Evolutionary conservation across 2,329 filamentous ascomycete genomes (phyloP), one percentile per base, ranked within the genome.

Genomic region (Fusarium robinianum): DNA sequence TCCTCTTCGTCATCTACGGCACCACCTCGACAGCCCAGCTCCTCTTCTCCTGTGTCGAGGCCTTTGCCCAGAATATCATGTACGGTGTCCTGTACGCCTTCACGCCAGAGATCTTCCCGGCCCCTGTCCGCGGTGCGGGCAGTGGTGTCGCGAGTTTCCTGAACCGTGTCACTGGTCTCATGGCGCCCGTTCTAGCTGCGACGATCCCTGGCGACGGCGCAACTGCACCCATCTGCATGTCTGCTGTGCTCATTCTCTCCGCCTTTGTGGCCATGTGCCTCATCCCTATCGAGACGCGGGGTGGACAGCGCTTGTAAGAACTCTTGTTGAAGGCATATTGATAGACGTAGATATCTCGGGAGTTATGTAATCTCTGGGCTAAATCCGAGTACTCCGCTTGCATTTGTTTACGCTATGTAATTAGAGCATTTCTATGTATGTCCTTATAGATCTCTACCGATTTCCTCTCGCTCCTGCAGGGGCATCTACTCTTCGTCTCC

Each of bases 41-140:
- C 25, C 74, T 75, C 36, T 87, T 87, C 63, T 82, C 79, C 0
- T 87, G 81, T 51, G 72, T 85, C 51, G 81, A 87, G 63, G 82
- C 85, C 8, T 87, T 89, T 63, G 79, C 82, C 53, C 84, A 88
- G 67, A 87, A 87, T 61, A 84, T 87, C 68, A 87, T 87, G 81
- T 89, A 88, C 67, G 85, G 85, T 43, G 84, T 88, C 2, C 70
- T 90, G 2, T 90, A 88, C 63, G 84, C 85, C 6, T 90, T 88
- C 63, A 89, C 87, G 0, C 86, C 87, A 0, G 87, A 90, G 60
- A 80, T 89, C 18, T 89, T 90, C 67, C 85, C 86, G 0, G 83
- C 85, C 0, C 84, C 85, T 1, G 80, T 85, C 15, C 74, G 87
- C 21, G 87, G 86, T 5, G 87, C 85, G 0, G 87, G 85, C 5